Evolutionary conservation across 2,329 filamentous ascomycete species (phyloP), one percentile per base, ranked within the genome.

Genomic region (Diaporthe destruens): DNA sequence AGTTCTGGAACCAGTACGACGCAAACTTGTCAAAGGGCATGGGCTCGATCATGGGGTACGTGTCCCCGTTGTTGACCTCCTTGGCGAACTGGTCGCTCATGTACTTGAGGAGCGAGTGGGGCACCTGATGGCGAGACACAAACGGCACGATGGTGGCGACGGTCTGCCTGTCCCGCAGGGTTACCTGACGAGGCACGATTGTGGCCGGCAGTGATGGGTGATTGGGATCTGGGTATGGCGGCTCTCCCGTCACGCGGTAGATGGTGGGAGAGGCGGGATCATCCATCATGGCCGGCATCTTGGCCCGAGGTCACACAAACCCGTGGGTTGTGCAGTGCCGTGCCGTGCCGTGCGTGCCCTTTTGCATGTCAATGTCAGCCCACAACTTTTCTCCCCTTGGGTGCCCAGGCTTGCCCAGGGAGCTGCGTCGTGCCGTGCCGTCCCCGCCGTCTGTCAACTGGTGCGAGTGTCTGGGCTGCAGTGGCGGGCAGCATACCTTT

Each of bases 21-120:
- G 91, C 91, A 79, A 97, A 98, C 75, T 88, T 89, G 25, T 93
- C 90, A n/a, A 92, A 84, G 6, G 91, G 85, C 82, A 97, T 90
- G 23, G 91, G 86, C 68, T 95, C 91, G 77, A 92, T 90, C 93
- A 97, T 96, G 29, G 95, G 94, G 81, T 97, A 97, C 1, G 95
- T 97, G 81, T 97, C 94, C 71, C 95, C 95, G 81, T 94, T 93
- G 79, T 96, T 94, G 78, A 98, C 96, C 82, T 97, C 95, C 82
- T 93, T 92, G 81, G 95, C 96, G 77, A 97, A 88, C 83, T 96
- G 92, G 79, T 94, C 93, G 77, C 90, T 93, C 59, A 98, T 89
- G 79, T 97, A 96, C 51, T 87, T 87, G 47, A 96, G 85, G 72
- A 98, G 85, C 8, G 92, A 91, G 51, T 86, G 84, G 2, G 95